Conservation (phyloP, 768 basidiomycete genomes). For the Macrolepiota albuminosa region DNA sequence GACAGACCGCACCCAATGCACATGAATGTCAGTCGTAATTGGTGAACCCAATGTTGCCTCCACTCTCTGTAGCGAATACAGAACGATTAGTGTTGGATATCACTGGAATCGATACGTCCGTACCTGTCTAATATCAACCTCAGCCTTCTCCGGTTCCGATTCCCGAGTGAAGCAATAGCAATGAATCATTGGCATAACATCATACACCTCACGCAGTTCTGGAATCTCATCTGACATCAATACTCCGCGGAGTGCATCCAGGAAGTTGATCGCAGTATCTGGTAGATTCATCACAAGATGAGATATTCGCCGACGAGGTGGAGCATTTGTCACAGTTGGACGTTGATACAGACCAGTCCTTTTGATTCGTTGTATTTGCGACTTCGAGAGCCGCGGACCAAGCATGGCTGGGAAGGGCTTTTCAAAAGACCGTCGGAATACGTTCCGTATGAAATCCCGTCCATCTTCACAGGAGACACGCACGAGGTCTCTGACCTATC, state of each 20-base stretch:
- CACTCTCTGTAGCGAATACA: conserved; percentile 51
- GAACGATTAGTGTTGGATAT: conserved; percentile 12
- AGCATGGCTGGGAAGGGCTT: conserved; percentile 62
- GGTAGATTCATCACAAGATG: conserved; percentile 99
- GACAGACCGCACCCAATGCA: conserved; percentile 86
- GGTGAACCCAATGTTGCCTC: conserved; percentile 55
- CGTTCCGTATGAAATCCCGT: conserved; percentile 71
- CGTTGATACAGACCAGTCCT: conserved; percentile 7
- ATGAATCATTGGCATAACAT: conserved; percentile 85
- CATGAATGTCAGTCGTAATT: conserved; percentile 42
- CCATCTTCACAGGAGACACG: conserved; percentile 82
- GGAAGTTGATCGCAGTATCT: conserved; percentile 83
- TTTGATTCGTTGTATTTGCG: conserved; percentile 32
- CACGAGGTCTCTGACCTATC: conserved; percentile 66
- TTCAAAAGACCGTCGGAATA: conserved; percentile 47
- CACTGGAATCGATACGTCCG: conserved; percentile 19
- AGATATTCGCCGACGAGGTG: conserved; percentile 52
- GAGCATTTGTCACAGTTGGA: neutral
- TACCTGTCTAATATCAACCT: conserved; percentile 78
- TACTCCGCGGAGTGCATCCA: conserved; percentile 83
- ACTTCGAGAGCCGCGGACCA: conserved; percentile 46
- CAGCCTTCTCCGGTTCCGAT: conserved; percentile 59
- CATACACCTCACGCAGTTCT: conserved; percentile 42
- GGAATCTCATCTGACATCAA: conserved; percentile 34
- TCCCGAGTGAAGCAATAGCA: conserved; percentile 96